Evolutionary conservation across 169 alveolate genomes (phyloP), one percentile per base, ranked within the genome.

Genomic region (Besnoitia besnoiti): DNA sequence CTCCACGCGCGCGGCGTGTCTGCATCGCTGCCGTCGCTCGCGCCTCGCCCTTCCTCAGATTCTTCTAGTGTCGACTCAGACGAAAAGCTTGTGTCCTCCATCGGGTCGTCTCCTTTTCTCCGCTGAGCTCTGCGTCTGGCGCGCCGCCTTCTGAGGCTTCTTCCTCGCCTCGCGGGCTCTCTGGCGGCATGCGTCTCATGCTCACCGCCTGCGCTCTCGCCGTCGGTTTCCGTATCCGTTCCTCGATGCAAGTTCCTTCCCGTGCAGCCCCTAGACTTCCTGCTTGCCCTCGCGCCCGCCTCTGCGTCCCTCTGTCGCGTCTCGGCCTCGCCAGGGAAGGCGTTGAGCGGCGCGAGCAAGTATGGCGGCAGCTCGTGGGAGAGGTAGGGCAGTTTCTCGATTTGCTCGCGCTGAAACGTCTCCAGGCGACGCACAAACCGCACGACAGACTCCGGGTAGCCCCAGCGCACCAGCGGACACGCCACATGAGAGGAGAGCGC

Each of bases 361-460:
- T 80, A 59, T 27, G 89, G 14, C 44, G 93, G 89, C 37, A 90
- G 89, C 82, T 80, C 93, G 82, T 90, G 93, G 40, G 59, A 50
- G 62, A 90, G 77, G 39, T 40, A 90, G 46, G 93, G 93, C 46
- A 47, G 80, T 59, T 77, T 79, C 84, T 59, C 73, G 80, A 90
- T 67, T 79, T 73, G 82, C 33, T 75, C 49, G 24, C 46, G 61
- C 21, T 90, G 93, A 30, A 90, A 90, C 14, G 46, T 51, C 90
- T 90, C 93, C 21, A 90, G 84, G 12, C 79, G 82, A 27, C 24
- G 44, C 49, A 77, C 61, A 10, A 79, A 67, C 30, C 82, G 59
- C 33, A 76, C 93, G 21, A 85, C 89, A n/a, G 90, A 75, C 24
- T 85, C 82, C 24, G 93, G 93, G 84, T 62, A 80, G 46, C 92